phyloP scores from a whole-genome alignment of 2,329 filamentous ascomycete genomes.

The Scleromitrula shiraiana region DNA sequence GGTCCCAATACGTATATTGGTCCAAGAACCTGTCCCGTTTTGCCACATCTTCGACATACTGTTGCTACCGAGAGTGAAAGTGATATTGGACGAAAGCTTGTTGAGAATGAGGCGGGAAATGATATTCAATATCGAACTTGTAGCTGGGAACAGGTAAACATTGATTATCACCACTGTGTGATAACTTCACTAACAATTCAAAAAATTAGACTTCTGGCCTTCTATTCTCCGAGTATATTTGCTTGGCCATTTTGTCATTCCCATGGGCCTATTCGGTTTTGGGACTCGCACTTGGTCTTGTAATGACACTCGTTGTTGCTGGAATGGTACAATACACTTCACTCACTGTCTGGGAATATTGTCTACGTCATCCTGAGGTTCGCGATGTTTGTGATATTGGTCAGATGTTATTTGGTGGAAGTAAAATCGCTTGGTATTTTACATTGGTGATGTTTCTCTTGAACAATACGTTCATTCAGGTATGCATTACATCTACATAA shows the following conservation, averaged over 20 bases:
- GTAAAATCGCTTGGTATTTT: conserved; percentile 61
- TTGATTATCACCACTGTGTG: conserved; percentile 10
- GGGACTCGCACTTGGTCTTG: conserved; percentile 78
- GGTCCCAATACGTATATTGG: conserved; percentile 15
- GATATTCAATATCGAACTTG: conserved; percentile 89
- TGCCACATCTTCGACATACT: conserved; percentile 26
- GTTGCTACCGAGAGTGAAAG: conserved; percentile 14
- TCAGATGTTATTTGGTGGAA: conserved; percentile 88
- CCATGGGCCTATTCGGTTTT: conserved; percentile 87
- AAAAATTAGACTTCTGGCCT: conserved; percentile 63
- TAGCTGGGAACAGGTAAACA: conserved; percentile 73
- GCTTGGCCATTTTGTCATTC: conserved; percentile 88
- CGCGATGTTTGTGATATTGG: conserved; percentile 91
- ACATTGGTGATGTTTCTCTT: conserved; percentile 82
- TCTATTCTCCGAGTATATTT: conserved; percentile 94
- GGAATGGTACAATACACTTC: conserved; percentile 77
- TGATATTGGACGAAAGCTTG: conserved; percentile 49
- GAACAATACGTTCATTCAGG: conserved; percentile 90
- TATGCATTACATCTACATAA: too few relatives aligned
- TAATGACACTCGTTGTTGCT: conserved; percentile 73
- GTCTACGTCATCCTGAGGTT: conserved; percentile 80
- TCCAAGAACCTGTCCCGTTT: conserved; percentile 25
- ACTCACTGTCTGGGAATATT: conserved; percentile 68
- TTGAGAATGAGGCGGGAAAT: conserved; percentile 67
- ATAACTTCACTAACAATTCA: not conserved